These are phyloP conservation scores for Stachybotrys chlorohalonatus DNA, from an alignment of 2,329 filamentous ascomycete species.

Conservation along the genomic window DNA sequence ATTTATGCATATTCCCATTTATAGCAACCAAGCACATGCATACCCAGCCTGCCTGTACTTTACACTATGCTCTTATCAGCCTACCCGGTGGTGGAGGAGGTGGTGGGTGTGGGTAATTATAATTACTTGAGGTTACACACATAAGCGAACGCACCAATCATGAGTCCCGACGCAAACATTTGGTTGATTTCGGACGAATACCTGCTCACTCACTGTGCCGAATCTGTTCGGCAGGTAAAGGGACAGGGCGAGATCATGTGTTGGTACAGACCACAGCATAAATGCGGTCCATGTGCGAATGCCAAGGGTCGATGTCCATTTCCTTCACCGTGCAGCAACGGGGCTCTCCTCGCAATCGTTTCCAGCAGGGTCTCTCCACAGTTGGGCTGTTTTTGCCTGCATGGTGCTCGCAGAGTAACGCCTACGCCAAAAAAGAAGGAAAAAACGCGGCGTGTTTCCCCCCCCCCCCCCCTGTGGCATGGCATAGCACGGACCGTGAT, in stretches of 20 bases:
- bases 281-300: too few relatives aligned
- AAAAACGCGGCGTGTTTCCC: too few relatives aligned
- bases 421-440: background rate
- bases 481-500: background rate
- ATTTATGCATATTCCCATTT: background rate
- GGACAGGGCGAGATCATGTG: too few relatives aligned
- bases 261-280: too few relatives aligned
- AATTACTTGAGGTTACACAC: too few relatives aligned
- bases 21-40: background rate
- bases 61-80: background rate
- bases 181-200: too few relatives aligned
- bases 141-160: too few relatives aligned
- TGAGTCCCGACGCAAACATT: too few relatives aligned
- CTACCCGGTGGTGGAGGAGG: background rate
- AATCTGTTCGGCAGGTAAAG: too few relatives aligned
- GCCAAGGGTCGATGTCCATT: background rate
- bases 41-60: background rate
- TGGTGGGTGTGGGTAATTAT: background rate
- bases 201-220: too few relatives aligned
- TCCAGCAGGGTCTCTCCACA: background rate
- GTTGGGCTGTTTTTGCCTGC: background rate
- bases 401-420: too few relatives aligned
- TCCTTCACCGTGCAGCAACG: background rate
- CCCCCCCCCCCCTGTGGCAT: background rate
- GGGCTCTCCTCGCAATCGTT: background rate